phyloP scores from a whole-genome alignment of 1,284 basidiomycete species.

The Tetrapyrgos nigripes region DNA sequence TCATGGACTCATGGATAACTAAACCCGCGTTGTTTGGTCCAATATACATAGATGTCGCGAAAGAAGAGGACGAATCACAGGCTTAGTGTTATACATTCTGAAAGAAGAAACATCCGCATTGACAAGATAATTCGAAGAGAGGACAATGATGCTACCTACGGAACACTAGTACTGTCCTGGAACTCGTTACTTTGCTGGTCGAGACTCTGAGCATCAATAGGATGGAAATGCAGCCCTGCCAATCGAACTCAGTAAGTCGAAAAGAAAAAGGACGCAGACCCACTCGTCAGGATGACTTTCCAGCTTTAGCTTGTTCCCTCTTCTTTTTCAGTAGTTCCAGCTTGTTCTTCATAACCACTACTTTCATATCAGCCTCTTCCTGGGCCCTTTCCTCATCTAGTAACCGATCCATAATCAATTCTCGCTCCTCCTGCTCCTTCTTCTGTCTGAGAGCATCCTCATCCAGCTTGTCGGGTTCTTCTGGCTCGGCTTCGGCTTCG shows the following conservation, averaged over 20 bases:
- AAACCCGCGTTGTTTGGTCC: too few species aligned
- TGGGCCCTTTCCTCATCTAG: slow-evolving; percentile 82
- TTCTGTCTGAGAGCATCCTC: slow-evolving; percentile 52
- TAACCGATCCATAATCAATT: slow-evolving; percentile 82
- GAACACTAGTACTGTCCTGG: too few species aligned
- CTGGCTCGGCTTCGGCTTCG: slow-evolving; percentile 25
- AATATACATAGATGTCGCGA: too few species aligned
- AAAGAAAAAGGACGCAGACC: not conserved
- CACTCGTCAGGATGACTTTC: not conserved
- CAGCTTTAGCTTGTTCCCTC: slow-evolving; percentile 47
- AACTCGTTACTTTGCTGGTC: too few species aligned
- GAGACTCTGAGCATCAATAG: too few species aligned
- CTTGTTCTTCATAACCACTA: slow-evolving; percentile 65
- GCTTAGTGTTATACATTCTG: too few species aligned
- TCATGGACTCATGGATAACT: too few species aligned
- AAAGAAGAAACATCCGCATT: too few species aligned
- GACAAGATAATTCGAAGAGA: too few species aligned
- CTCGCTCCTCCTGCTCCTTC: slow-evolving; percentile 74
- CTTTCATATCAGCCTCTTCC: slow-evolving; percentile 83
- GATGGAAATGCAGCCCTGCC: too few species aligned
- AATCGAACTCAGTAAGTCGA: not conserved
- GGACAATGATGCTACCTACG: too few species aligned
- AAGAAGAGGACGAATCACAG: too few species aligned
- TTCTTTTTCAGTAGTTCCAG: slow-evolving; percentile 66
- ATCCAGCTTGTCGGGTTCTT: slow-evolving; percentile 41